These are phyloP conservation scores for Pichia inconspicua DNA, from an alignment of 1,139 yeast genomes.

Conservation along the genomic window DNA sequence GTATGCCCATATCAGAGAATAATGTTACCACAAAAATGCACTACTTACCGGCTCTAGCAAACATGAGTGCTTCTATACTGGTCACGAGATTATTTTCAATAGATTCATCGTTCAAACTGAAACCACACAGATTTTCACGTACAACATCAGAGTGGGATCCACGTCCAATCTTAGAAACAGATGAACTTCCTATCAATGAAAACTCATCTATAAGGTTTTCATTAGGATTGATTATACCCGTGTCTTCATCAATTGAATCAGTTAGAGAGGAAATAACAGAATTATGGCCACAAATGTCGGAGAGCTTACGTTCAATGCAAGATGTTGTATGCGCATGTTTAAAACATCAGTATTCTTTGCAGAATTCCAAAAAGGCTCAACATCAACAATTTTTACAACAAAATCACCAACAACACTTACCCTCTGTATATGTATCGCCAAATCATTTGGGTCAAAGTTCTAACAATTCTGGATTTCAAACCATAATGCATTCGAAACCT, in stretches of 20 bases:
- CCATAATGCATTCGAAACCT: conserved; percentile 8
- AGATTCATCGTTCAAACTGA: conserved; percentile 20
- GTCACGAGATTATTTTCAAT: conserved; percentile 38
- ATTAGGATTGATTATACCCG: conserved; percentile 42
- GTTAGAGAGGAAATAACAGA: conserved; percentile 38
- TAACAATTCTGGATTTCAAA: background rate
- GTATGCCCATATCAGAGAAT: conserved; percentile 44
- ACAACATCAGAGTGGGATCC: conserved; percentile 22
- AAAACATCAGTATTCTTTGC: conserved; percentile 22
- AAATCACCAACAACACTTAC: background rate
- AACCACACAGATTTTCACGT: conserved; percentile 3
- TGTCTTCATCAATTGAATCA: conserved; percentile 29
- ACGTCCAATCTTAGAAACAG: conserved; percentile 16
- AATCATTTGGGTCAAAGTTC: background rate
- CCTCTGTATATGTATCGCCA: background rate
- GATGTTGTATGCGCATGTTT: conserved; percentile 34
- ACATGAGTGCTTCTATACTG: conserved; percentile 32
- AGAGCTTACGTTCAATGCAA: conserved; percentile 36
- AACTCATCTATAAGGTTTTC: conserved; percentile 33
- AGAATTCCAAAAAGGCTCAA: conserved; percentile 18
- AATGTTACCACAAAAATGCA: conserved; percentile 42
- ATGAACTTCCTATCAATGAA: conserved; percentile 16
- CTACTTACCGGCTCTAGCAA: conserved; percentile 36
- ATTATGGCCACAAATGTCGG: conserved; percentile 44
- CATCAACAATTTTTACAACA: background rate